These are phyloP conservation scores for Epichloe glyceriae DNA, from an alignment of 2,329 filamentous ascomycete species.

Conservation along the genomic window DNA sequence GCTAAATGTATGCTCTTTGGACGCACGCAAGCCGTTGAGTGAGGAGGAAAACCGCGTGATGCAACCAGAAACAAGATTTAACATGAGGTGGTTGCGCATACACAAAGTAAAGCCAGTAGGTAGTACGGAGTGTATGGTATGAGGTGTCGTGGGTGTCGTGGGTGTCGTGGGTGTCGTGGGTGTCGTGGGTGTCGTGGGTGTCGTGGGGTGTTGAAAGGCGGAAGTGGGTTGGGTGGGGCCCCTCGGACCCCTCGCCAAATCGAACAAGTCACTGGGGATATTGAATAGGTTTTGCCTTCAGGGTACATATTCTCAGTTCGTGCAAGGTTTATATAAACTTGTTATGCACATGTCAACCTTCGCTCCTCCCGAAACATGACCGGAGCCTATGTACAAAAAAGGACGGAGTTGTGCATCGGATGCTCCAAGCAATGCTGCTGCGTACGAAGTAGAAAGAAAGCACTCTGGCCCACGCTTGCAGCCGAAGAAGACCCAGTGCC, in stretches of 20 bases:
- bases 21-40: background rate
- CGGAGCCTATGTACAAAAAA: too few relatives aligned
- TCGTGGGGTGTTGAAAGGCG: background rate
- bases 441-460: background rate
- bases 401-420: too few relatives aligned
- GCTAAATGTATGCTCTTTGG: background rate
- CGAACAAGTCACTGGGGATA: too few relatives aligned
- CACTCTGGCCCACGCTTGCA: background rate
- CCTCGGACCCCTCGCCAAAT: background rate
- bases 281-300: too few relatives aligned
- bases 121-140: background rate
- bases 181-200: too few relatives aligned
- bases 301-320: too few relatives aligned
- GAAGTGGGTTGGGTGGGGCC: background rate
- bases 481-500: constrained; percentile 11
- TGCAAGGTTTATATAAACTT: too few relatives aligned
- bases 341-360: too few relatives aligned
- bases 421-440: too few relatives aligned
- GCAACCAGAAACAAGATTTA: background rate
- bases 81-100: background rate
- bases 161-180: too few relatives aligned
- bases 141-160: background rate
- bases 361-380: too few relatives aligned
- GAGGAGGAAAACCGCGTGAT: background rate
- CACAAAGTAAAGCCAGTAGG: too few relatives aligned